Evolutionary conservation across 192 early-diverging fungal species (phyloP), one percentile per base, ranked within the genome.

Genomic region (Coemansia sp.): DNA sequence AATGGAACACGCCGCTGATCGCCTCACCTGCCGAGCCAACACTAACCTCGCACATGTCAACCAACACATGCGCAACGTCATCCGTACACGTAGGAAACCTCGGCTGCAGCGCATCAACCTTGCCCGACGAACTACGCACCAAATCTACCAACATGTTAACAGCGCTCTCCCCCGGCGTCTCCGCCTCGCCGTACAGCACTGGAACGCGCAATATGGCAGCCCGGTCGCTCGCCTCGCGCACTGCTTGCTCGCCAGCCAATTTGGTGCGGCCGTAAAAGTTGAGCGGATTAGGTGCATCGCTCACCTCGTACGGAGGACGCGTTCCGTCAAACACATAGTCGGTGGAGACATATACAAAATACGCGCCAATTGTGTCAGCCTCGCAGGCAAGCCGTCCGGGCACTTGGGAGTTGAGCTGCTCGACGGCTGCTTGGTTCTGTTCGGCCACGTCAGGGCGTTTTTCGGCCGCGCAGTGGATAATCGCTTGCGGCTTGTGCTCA

Each of bases 291-390:
- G 90, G 82, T 62, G 57, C 61, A 53, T 83, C 88, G 21, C 82
- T 74, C 0, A 88, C 85, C 22, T 89, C 67, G 65, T 96, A 96
- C 26, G 93, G 87, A 22, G 94, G 92, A 3, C 70, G 77, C 5
- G 78, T 89, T 37, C 94, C 94, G 57, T 96, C 93, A 83, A 96
- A 96, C 19, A 96, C 94, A 68, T 96, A 96, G 69, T 96, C 93
- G 1, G 94, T 91, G 6, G 90, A 92, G 22, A 96, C 86, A 66
- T 96, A 93, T 22, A 92, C 82, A 51, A 94, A 68, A 56, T 84
- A 83, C 36, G 90, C 81, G 7, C 75, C 78, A 4, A 75, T 56
- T 7, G 64, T 47, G 22, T 85, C 75, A 44, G 84, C 81, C 12
- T 82, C 46, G 37, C 58, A 63, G 1, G 88, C 91, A 12, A 94